These are phyloP conservation scores for Populus tomentosa DNA, from an alignment of 441 rosid species.

Conservation along the genomic window DNA sequence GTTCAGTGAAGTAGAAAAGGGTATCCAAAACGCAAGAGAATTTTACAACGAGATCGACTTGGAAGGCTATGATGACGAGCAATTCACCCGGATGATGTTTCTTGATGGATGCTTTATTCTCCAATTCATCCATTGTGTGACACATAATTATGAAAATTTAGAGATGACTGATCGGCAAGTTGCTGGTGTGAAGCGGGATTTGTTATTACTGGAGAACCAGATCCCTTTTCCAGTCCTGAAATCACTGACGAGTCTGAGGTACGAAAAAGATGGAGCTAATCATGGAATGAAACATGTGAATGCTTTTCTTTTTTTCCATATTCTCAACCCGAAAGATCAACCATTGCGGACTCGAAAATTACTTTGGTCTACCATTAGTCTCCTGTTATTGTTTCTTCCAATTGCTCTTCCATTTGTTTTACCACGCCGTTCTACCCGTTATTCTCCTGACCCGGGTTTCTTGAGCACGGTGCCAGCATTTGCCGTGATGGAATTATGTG, in stretches of 20 bases:
- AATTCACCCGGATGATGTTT: conserved; percentile 12
- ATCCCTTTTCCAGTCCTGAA: conserved; percentile 7
- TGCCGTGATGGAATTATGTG: too few species aligned
- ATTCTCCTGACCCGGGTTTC: too few species aligned
- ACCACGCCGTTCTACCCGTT: too few species aligned
- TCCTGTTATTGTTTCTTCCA: neutral
- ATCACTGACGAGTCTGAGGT: neutral
- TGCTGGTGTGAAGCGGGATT: conserved; percentile 3
- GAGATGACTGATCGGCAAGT: neutral
- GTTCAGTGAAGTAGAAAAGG: neutral
- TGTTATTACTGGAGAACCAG: conserved; percentile 17
- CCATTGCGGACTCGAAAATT: neutral
- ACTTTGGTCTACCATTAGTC: neutral
- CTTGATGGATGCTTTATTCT: conserved; percentile 20
- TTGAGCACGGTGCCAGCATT: too few species aligned
- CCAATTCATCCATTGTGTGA: neutral
- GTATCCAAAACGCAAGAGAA: neutral
- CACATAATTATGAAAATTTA: neutral
- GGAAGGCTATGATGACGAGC: neutral
- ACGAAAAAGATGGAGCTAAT: neutral
- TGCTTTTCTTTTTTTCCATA: neutral
- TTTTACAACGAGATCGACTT: neutral
- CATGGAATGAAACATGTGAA: neutral
- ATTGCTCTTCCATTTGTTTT: too few species aligned
- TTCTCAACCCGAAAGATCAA: neutral